Conservation (phyloP, 2,329 filamentous ascomycete genomes). For the Tolypocladium album region DNA sequence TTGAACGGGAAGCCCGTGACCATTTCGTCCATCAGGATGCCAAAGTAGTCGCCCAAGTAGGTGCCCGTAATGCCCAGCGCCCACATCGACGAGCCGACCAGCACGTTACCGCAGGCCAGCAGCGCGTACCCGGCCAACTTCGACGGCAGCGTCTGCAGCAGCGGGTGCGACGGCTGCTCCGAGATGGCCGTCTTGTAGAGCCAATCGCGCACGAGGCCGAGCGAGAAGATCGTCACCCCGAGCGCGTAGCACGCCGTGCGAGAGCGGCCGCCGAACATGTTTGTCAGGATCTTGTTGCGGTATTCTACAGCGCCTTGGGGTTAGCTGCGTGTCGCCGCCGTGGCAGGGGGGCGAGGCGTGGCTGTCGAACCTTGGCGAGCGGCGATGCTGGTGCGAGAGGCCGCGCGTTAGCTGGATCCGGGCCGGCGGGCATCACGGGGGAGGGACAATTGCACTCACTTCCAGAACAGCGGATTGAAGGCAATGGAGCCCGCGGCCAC, state of each 20-base stretch:
- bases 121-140: slow-evolving; percentile 60
- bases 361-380: slow-evolving; percentile 59
- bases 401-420: neutral
- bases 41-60: slow-evolving; percentile 97
- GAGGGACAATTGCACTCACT: slow-evolving; percentile 47
- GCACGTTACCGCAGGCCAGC: slow-evolving; percentile 64
- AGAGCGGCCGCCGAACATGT: slow-evolving; percentile 69
- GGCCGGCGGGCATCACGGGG: neutral
- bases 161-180: slow-evolving; percentile 62
- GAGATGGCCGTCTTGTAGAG: slow-evolving; percentile 79
- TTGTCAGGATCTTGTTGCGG: slow-evolving; percentile 79
- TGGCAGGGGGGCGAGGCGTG: slow-evolving; percentile 6
- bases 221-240: slow-evolving; percentile 77
- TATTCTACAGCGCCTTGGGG: slow-evolving; percentile 54
- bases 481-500: slow-evolving; percentile 73
- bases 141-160: slow-evolving; percentile 49
- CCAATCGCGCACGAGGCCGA: slow-evolving; percentile 80
- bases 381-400: slow-evolving; percentile 49
- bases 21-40: slow-evolving; percentile 90
- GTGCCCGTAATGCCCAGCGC: slow-evolving; percentile 89
- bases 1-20: slow-evolving; percentile 96
- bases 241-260: slow-evolving; percentile 82
- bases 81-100: slow-evolving; percentile 86
- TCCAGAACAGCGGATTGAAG: slow-evolving; percentile 99
- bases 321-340: slow-evolving; percentile 8